phyloP scores from a whole-genome alignment of 2,329 filamentous ascomycete genomes.

The Trichoderma sp. region DNA sequence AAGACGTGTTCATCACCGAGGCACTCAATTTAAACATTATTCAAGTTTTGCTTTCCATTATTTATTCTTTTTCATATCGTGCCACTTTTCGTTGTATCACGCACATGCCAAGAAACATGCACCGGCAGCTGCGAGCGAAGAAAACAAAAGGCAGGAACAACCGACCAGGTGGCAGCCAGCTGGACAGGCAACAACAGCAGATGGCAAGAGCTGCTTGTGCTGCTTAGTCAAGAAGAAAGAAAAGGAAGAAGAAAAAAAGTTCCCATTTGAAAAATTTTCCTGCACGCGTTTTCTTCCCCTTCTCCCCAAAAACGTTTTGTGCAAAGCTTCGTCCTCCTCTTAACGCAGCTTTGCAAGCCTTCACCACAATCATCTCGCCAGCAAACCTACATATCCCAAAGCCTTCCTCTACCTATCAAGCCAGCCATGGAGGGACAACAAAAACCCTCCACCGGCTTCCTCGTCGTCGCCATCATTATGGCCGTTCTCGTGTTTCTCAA shows the following conservation, averaged over 20 bases:
- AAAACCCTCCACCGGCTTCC: background rate
- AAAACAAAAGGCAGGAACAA: background rate
- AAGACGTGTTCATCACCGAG: too few species aligned
- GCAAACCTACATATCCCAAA: background rate
- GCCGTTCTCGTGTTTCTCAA: conserved; percentile 19
- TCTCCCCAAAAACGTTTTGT: background rate
- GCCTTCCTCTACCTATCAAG: background rate
- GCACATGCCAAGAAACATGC: too few species aligned
- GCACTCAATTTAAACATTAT: background rate
- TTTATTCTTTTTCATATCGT: background rate
- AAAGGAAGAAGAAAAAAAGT: background rate
- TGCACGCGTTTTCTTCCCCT: background rate
- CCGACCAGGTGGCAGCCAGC: background rate
- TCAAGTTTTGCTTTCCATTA: background rate
- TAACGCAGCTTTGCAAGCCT: background rate
- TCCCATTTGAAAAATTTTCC: background rate
- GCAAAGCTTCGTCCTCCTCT: background rate
- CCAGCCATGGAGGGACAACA: background rate
- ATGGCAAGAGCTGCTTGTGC: background rate
- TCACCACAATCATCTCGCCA: background rate
- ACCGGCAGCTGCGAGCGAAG: background rate
- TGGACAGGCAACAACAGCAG: background rate
- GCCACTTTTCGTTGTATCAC: rapidly evolving
- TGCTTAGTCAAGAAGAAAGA: background rate
- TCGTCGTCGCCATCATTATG: conserved; percentile 17